Evolutionary conservation across 352 stramenopile species (phyloP).

Genomic region (Halophytophthora polymorphica): DNA sequence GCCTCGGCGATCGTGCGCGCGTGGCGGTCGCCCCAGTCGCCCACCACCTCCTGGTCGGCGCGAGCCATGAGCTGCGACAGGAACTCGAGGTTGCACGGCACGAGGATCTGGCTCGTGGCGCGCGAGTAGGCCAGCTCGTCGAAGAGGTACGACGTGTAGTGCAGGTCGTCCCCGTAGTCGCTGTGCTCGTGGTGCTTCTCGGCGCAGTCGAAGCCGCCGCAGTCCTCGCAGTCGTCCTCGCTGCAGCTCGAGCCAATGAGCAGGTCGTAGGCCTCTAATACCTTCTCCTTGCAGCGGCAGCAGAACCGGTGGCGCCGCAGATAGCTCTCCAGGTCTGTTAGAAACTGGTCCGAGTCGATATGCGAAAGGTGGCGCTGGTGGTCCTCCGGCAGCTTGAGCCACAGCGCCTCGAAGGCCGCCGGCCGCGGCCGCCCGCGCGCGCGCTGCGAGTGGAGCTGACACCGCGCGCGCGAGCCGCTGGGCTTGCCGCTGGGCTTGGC

Average conservation of each 20-base stretch:
- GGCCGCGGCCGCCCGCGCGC: slow-evolving; percentile 65
- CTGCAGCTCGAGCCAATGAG: slow-evolving; percentile 82
- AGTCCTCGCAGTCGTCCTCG: slow-evolving; percentile 86
- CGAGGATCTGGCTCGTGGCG: slow-evolving; percentile 76
- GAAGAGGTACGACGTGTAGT: slow-evolving; percentile 86
- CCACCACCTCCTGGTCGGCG: slow-evolving; percentile 78
- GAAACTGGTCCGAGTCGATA: slow-evolving; percentile 86
- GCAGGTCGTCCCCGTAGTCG: slow-evolving; percentile 78
- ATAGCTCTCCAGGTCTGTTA: slow-evolving; percentile 83
- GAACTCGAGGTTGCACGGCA: slow-evolving; percentile 85
- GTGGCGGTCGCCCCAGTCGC: slow-evolving; percentile 80
- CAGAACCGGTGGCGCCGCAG: slow-evolving; percentile 84
- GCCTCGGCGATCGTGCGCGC: slow-evolving; percentile 82
- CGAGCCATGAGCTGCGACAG: slow-evolving; percentile 83
- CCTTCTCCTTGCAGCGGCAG: slow-evolving; percentile 87
- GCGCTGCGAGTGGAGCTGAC: slow-evolving; percentile 74
- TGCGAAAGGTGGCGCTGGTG: slow-evolving; percentile 80
- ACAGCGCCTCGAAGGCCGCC: slow-evolving; percentile 73
- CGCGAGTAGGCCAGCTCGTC: slow-evolving; percentile 83
- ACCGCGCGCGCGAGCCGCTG: slow-evolving; percentile 47
- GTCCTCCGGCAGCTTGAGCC: slow-evolving; percentile 73
- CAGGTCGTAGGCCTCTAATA: slow-evolving; percentile 85
- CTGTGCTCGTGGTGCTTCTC: slow-evolving; percentile 73
- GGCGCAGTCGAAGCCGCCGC: slow-evolving; percentile 67
- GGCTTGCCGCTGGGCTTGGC: slow-evolving; percentile 30